These are phyloP conservation scores for Endotrypanum monterogeii DNA, from an alignment of 208 protist species.

Conservation along the genomic window DNA sequence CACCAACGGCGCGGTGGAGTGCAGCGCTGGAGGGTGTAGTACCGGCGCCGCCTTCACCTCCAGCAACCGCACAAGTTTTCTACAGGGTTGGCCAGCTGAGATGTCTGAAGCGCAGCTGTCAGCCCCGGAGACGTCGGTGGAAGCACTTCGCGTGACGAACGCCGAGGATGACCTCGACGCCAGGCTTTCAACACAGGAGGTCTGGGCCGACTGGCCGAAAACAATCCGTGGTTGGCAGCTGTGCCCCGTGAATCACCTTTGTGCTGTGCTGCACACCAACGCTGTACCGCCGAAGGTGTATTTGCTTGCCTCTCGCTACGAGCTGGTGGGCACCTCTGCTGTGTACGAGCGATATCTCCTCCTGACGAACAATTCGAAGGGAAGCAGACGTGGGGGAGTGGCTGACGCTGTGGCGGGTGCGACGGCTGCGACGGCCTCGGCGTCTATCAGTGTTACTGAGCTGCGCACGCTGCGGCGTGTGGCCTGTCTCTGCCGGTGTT, in stretches of 20 bases:
- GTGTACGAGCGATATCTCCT: slow-evolving; percentile 49
- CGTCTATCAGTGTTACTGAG: slow-evolving; percentile 20
- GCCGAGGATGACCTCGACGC: slow-evolving; percentile 25
- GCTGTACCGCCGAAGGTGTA: slow-evolving; percentile 5
- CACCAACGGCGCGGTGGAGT: background rate
- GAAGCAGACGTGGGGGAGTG: background rate
- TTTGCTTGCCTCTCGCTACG: slow-evolving; percentile 39
- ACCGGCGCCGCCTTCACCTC: background rate
- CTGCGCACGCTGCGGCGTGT: slow-evolving; percentile 24
- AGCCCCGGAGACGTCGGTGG: slow-evolving; percentile 8
- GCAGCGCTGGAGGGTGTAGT: background rate
- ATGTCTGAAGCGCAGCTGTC: slow-evolving; percentile 8
- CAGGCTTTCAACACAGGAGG: slow-evolving; percentile 9
- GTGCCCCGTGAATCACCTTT: slow-evolving; percentile 41
- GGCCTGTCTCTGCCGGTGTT: slow-evolving; percentile 31
- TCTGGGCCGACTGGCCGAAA: slow-evolving; percentile 39
- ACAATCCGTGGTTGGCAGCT: slow-evolving; percentile 40
- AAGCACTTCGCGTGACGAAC: slow-evolving; percentile 13
- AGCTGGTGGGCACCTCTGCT: slow-evolving; percentile 49
- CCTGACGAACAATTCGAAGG: slow-evolving; percentile 1
- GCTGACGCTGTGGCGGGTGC: background rate
- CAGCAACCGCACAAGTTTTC: background rate
- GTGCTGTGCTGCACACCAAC: slow-evolving; percentile 13
- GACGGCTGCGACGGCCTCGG: background rate
- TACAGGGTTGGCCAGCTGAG: slow-evolving; percentile 17